Evolutionary conservation across 2,329 filamentous ascomycete genomes (phyloP), one percentile per base, ranked within the genome.

Genomic region (Clarireedia monteithiana): DNA sequence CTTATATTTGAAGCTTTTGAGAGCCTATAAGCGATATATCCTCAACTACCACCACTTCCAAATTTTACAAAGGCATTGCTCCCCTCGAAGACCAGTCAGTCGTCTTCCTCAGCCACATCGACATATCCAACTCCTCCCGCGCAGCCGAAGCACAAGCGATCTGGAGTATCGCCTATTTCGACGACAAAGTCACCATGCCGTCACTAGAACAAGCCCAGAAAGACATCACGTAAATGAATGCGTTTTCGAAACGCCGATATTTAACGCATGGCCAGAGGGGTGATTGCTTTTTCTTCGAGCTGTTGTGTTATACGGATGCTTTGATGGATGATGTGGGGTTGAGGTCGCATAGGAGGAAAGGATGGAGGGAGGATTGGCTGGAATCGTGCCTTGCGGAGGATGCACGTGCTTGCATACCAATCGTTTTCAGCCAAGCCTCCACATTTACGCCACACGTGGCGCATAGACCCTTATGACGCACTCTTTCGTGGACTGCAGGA

Each of bases 121-220:
- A 34, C 6, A 53, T 49, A n/a, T 57, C 42, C 6, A 58, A 55
- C 15, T 53, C 48, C n/a, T 57, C 53, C 23, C 47, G 45, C 6
- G 51, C 42, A 4, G 58, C 44, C 6, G 49, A 58, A 40, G 17
- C 44, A n/a, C 58, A 58, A 46, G 55, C 58, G 3, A 59, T 59
- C 17, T 59, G 58, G 56, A 50, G 55, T 3, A 52, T 46, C 5
- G 58, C 58, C 24, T 59, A 56, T 39, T 49, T 59, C n/a, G 58
- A 56, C 26, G 39, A 49, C 9, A 48, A 53, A 1, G 26, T 59
- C 10, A 23, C 12, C 17, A n/a, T 55, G 10, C 51, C 51, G n/a
- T 20, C 36, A 14, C 17, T 48, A 23, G 44, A 59, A 9, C 30
- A 59, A 9, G 36, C 26, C 38, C 15, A 52, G 24, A 20, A 49